Evolutionary conservation across 2,329 filamentous ascomycete genomes (phyloP).

Genomic region (Alternaria longipes): DNA sequence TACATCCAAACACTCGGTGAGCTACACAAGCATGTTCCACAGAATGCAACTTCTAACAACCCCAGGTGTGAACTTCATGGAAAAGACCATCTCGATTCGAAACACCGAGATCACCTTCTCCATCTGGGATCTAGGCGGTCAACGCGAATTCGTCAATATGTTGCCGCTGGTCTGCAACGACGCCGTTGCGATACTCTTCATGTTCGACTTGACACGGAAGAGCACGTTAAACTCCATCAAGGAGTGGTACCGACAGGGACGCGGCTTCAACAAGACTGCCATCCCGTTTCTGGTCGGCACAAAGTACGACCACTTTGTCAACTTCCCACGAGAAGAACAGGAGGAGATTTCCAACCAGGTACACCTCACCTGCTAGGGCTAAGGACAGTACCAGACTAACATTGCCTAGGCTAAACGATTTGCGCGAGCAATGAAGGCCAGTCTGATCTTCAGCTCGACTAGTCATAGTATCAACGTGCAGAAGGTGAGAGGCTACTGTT

Average conservation of each 20-base stretch:
- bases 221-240: slow-evolving; percentile 99
- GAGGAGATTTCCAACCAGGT: slow-evolving; percentile 98
- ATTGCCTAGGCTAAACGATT: slow-evolving; percentile 81
- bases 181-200: slow-evolving; percentile 97
- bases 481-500: slow-evolving; percentile 70
- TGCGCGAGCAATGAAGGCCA: slow-evolving; percentile 97
- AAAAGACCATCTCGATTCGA: slow-evolving; percentile 98
- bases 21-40: slow-evolving; percentile 25
- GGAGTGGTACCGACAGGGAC: slow-evolving; percentile 97
- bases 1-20: slow-evolving; percentile 95
- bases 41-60: slow-evolving; percentile 24
- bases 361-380: slow-evolving; percentile 18
- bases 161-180: slow-evolving; percentile 99
- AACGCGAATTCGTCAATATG: slow-evolving; percentile 99
- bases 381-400: slow-evolving; percentile 12
- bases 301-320: slow-evolving; percentile 99
- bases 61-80: slow-evolving; percentile 98
- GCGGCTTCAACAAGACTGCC: slow-evolving; percentile 99
- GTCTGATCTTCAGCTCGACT: slow-evolving; percentile 97
- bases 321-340: slow-evolving; percentile 95
- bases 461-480: slow-evolving; percentile 99
- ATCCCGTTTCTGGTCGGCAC: slow-evolving; percentile 97
- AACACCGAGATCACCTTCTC: slow-evolving; percentile 99
- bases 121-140: slow-evolving; percentile 97
- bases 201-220: slow-evolving; percentile 98